These are phyloP conservation scores for Stemphylium vesicarium DNA, from an alignment of 2,329 filamentous ascomycete species.

Conservation along the genomic window DNA sequence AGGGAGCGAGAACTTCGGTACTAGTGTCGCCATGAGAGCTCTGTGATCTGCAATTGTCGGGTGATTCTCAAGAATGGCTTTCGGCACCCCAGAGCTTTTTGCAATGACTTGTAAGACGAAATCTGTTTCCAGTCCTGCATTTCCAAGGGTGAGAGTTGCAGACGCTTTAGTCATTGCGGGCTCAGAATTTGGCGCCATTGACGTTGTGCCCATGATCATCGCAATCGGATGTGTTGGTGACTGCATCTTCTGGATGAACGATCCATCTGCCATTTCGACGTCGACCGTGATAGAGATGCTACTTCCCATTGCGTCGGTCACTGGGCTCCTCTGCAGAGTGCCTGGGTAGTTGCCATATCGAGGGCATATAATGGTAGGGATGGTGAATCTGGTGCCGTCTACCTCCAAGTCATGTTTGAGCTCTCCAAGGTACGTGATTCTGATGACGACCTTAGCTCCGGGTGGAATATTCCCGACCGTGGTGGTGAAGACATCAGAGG, in stretches of 20 bases:
- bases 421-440: conserved; percentile 72
- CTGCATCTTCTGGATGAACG: conserved; percentile 66
- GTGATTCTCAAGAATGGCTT: conserved; percentile 71
- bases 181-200: conserved; percentile 51
- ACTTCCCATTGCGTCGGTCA: conserved; percentile 23
- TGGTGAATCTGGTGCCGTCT: conserved; percentile 71
- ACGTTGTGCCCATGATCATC: conserved; percentile 67
- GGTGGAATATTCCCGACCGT: conserved; percentile 71
- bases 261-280: conserved; percentile 63
- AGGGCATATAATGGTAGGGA: conserved; percentile 71
- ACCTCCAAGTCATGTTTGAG: conserved; percentile 73
- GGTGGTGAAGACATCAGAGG: conserved; percentile 71
- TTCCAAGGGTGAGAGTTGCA: conserved; percentile 63
- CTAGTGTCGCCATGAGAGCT: conserved; percentile 73
- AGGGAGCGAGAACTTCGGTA: conserved; percentile 71
- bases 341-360: conserved; percentile 64
- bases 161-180: conserved; percentile 67
- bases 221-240: conserved; percentile 73
- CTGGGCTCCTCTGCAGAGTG: conserved; percentile 29
- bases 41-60: conserved; percentile 65
- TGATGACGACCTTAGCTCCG: conserved; percentile 62
- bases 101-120: conserved; percentile 71
- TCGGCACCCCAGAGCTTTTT: conserved; percentile 65
- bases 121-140: conserved; percentile 64
- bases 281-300: conserved; percentile 65